Evolutionary conservation across 2,329 filamentous ascomycete species (phyloP).

Genomic region (Microdochium nivale): DNA sequence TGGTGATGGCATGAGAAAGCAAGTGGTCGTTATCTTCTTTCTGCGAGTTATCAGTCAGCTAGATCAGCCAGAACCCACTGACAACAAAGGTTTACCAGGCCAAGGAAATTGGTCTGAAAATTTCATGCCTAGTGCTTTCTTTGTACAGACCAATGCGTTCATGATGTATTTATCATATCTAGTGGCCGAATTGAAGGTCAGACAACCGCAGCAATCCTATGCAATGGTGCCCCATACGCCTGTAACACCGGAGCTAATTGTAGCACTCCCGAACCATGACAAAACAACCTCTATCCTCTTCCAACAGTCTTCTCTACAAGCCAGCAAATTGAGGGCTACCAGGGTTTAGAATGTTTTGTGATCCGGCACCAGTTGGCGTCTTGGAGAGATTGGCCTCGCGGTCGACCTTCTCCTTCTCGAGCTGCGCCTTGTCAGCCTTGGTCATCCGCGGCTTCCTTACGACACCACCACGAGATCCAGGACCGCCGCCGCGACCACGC

Average conservation of each 20-base stretch:
- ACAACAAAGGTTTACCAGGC: too few relatives aligned
- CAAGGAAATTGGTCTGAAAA: too few relatives aligned
- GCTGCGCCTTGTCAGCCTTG: constrained; percentile 74
- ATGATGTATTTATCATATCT: background rate
- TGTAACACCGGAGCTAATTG: background rate
- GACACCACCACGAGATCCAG: constrained; percentile 67
- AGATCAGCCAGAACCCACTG: too few relatives aligned
- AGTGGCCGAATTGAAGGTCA: background rate
- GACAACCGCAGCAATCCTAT: background rate
- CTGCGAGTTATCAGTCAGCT: too few relatives aligned
- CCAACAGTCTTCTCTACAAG: constrained; percentile 9
- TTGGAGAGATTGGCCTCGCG: constrained; percentile 41
- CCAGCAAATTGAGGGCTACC: constrained; percentile 22
- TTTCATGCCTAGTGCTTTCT: too few relatives aligned
- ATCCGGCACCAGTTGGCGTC: constrained; percentile 12
- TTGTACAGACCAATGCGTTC: background rate
- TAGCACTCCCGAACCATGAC: background rate
- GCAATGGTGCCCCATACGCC: background rate
- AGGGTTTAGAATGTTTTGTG: constrained; percentile 21
- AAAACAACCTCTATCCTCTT: background rate
- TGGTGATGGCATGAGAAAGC: too few relatives aligned
- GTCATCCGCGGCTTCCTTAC: constrained; percentile 78
- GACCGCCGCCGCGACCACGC: constrained; percentile 37
- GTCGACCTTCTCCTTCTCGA: constrained; percentile 74
- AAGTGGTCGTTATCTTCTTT: too few relatives aligned